phyloP scores from a whole-genome alignment of 306 rosid species.

The Rosa persica region DNA sequence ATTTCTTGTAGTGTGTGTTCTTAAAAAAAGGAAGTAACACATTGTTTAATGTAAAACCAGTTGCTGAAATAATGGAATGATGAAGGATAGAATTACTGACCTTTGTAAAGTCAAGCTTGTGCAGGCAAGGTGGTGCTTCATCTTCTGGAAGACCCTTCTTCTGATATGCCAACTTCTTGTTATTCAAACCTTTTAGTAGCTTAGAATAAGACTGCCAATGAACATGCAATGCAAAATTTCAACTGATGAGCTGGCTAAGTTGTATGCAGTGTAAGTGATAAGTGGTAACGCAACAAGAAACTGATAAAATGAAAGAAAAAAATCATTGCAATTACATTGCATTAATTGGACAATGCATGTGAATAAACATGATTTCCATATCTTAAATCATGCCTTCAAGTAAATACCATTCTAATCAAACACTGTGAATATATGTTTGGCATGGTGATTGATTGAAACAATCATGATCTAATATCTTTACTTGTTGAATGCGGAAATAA shows the following conservation, averaged over 20 bases:
- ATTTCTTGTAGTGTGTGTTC: neutral
- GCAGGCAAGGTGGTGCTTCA: neutral
- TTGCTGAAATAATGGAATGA: neutral
- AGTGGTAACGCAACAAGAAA: neutral
- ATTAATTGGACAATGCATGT: neutral
- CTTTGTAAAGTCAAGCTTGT: neutral
- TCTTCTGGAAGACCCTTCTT: neutral
- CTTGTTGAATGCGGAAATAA: too few species aligned
- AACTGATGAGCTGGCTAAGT: neutral
- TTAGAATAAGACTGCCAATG: neutral
- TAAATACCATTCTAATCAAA: too few species aligned
- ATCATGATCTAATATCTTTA: too few species aligned
- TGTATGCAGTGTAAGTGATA: neutral
- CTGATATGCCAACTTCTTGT: neutral
- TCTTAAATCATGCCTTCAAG: too few species aligned
- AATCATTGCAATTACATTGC: neutral
- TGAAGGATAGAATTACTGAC: neutral
- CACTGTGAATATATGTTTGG: too few species aligned
- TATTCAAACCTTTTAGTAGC: neutral
- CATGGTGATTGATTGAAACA: too few species aligned
- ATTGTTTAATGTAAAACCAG: neutral
- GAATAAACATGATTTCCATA: too few species aligned
- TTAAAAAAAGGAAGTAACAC: too few species aligned
- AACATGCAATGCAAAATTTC: neutral
- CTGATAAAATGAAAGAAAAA: neutral